phyloP scores from a whole-genome alignment of 108 stramenopile genomes.

The Nitzschia inconspicua region DNA sequence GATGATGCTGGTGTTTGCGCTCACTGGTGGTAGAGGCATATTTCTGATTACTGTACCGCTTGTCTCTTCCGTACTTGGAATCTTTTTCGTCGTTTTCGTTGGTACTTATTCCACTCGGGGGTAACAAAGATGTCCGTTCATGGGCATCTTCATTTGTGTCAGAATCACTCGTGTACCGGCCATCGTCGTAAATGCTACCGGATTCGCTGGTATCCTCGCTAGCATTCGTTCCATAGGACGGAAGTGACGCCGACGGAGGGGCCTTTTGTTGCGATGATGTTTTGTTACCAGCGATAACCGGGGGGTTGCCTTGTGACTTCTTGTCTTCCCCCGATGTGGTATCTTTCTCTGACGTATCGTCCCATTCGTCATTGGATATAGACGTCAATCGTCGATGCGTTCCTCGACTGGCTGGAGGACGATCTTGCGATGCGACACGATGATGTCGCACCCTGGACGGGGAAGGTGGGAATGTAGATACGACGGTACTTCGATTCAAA shows the following conservation, averaged over 20 bases:
- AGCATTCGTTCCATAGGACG: no score
- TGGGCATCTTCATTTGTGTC: conserved; percentile 12
- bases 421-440: conserved; percentile 22
- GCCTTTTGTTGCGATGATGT: neutral
- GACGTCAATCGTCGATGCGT: conserved; percentile 37
- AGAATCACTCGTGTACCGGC: neutral
- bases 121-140: conserved; percentile 44
- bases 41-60: neutral
- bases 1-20: neutral
- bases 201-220: neutral
- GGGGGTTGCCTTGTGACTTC: neutral
- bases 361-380: conserved; percentile 49
- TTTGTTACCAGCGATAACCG: neutral
- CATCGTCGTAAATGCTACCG: neutral
- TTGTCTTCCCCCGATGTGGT: neutral
- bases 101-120: conserved; percentile 33
- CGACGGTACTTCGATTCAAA: conserved; percentile 5
- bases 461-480: neutral
- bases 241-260: neutral
- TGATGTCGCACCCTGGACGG: neutral
- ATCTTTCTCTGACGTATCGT: neutral
- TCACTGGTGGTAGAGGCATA: neutral
- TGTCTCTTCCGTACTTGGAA: neutral
- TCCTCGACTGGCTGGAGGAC: conserved; percentile 38
- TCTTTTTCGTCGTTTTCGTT: conserved; percentile 33